A percentile compares a stretch with the other conserved stretches of the same genome.
phyloP scores from a whole-genome alignment of 148 eudicot species.

The Agrostemma githago region DNA sequence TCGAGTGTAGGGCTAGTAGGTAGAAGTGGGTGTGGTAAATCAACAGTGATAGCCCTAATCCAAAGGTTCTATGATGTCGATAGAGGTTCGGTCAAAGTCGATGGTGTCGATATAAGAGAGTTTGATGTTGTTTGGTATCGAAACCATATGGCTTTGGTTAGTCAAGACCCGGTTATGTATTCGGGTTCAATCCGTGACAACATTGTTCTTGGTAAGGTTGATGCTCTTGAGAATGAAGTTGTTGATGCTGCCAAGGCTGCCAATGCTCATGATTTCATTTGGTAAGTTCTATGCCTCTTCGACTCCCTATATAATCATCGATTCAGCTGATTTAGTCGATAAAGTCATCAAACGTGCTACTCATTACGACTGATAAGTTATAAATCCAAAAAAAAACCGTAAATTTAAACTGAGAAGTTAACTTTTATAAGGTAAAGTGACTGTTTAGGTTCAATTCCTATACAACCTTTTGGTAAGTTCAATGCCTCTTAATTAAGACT shows the following conservation, averaged over 20 bases:
- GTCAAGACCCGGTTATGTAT: slow-evolving; percentile 87
- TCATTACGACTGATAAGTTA: too few species aligned
- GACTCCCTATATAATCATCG: too few species aligned
- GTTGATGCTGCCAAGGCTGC: slow-evolving; percentile 80
- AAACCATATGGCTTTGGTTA: slow-evolving; percentile 67
- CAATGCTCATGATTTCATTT: slow-evolving; percentile 85
- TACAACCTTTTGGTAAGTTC: slow-evolving; percentile 53
- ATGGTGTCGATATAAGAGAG: slow-evolving; percentile 59
- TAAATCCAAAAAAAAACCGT: too few species aligned
- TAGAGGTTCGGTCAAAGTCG: slow-evolving; percentile 63
- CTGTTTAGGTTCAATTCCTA: too few species aligned
- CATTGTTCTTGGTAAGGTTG: slow-evolving; percentile 60
- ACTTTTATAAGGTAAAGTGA: too few species aligned
- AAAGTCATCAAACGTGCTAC: not conserved
- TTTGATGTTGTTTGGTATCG: slow-evolving; percentile 68
- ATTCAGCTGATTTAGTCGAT: not conserved
- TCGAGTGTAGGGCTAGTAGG: slow-evolving; percentile 86
- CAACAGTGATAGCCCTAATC: slow-evolving; percentile 69
- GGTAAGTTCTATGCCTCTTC: slow-evolving; percentile 42
- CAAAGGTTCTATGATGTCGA: slow-evolving; percentile 76
- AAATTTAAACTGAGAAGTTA: too few species aligned
- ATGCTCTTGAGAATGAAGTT: slow-evolving; percentile 65
- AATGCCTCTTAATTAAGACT: not conserved
- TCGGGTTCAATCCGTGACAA: slow-evolving; percentile 69
- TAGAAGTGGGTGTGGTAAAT: slow-evolving; percentile 91